A percentile compares a stretch with the other conserved stretches of the same genome.
Conservation (phyloP, 768 basidiomycete genomes). For the Calocera viscosa region DNA sequence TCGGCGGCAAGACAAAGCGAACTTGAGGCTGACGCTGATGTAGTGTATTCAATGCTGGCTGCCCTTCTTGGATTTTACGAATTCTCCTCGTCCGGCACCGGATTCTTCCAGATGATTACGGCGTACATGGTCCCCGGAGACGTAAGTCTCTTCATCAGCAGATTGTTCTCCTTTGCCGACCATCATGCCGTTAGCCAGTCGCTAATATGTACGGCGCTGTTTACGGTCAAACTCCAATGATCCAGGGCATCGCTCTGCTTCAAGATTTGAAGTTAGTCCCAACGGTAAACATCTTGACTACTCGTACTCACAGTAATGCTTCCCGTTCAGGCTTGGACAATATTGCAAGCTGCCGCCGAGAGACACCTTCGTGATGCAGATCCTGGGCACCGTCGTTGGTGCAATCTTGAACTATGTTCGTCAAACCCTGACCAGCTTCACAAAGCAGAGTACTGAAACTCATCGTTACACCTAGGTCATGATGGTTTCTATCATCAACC, state of each 20-base stretch:
- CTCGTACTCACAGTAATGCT: too few species aligned
- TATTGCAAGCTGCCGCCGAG: slow-evolving; percentile 21
- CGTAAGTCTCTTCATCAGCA: too few species aligned
- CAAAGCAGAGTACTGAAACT: too few species aligned
- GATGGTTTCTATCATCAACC: slow-evolving; percentile 27
- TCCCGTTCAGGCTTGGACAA: slow-evolving; percentile 21
- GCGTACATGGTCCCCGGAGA: slow-evolving; percentile 18
- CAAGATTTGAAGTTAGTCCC: too few species aligned
- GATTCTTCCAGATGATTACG: slow-evolving; percentile 19
- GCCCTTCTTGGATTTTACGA: slow-evolving; percentile 13
- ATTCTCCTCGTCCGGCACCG: slow-evolving; percentile 17
- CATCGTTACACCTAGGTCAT: too few species aligned
- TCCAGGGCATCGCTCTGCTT: slow-evolving; percentile 18
- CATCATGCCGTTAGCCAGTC: too few species aligned
- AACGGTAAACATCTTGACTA: too few species aligned
- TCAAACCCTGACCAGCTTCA: too few species aligned
- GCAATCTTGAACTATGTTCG: slow-evolving; percentile 22
- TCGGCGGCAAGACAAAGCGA: too few species aligned
- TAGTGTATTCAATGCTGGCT: slow-evolving; percentile 11
- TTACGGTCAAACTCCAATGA: not conserved
- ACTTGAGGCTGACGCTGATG: too few species aligned
- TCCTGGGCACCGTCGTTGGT: slow-evolving; percentile 19
- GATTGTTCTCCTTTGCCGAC: too few species aligned
- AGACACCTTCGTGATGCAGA: slow-evolving; percentile 20
- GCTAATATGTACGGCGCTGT: slow-evolving; percentile 21